Base-by-base conservation (phyloP, 2,329 filamentous ascomycete genomes). In the Calonectria ilicicola region DNA sequence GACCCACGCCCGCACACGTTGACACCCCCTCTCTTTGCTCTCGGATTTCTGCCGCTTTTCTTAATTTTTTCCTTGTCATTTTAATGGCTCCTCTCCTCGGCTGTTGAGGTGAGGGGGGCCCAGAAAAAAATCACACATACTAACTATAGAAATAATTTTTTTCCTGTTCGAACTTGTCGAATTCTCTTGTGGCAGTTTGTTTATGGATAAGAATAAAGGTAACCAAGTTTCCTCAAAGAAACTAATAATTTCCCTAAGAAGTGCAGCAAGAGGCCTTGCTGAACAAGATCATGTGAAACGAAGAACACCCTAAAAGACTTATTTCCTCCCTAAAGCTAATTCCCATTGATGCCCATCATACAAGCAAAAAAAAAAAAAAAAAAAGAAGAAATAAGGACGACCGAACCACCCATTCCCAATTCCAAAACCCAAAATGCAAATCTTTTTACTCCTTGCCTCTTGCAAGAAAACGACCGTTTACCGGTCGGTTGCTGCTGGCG, bases 261-360 rank as follows among this genome's bases (percentile, higher is more conserved):
- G 69, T 72, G 69, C 68, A 9, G 32, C n/a, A 32, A 40, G 65
- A 29, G 23, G 53, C 29, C 64, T 51, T 29, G 21, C 21, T 26
- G 40, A 65, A 65, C 49, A 65, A 35, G 23, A 47, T 44, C 26
- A 46, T 29, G 51, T 21, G 69, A 46, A 58, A 42, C 60, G 32
- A 51, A 66, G 32, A 70, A 62, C 53, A 66, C 17, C 38, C 26
- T 3, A 35, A 62, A 38, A 51, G 29, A 66, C 67, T 26, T 70
- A 65, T 47, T 58, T 40, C 51, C 38, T 66, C 32, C 66, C 44
- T 44, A 38, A 63, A 26, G 35, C 47, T 56, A 42, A 65, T 70
- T 65, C 69, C 62, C 56, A 62, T 63, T 74, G 70, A 62, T 72
- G 64, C 63, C 74, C 69, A 70, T 76, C 47, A 74, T 74, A 74